Conservation (phyloP, 371 early-diverging fungal species). For the Lichtheimia hyalospora region DNA sequence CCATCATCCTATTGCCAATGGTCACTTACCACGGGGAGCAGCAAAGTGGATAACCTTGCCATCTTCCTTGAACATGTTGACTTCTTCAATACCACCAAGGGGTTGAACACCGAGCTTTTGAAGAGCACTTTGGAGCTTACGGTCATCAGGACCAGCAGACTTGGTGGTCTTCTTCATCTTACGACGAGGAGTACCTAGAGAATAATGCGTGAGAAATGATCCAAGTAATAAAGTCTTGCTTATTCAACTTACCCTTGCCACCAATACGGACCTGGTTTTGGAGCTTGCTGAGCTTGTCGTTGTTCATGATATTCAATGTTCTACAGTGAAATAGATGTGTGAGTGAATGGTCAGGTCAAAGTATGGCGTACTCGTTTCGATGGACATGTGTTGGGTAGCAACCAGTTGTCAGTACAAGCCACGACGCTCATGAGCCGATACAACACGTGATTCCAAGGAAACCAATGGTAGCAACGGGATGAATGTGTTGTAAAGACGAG, state of each 20-base stretch:
- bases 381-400: no score
- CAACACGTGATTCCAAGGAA: no score
- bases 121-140: conserved; percentile 83
- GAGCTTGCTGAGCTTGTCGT: conserved; percentile 94
- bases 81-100: conserved; percentile 89
- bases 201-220: neutral
- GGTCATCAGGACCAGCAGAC: conserved; percentile 54
- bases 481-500: no score
- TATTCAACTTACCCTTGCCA: conserved; percentile 66
- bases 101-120: conserved; percentile 89
- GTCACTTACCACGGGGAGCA: conserved; percentile 79
- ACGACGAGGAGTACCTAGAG: conserved; percentile 91
- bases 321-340: no score
- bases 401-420: no score
- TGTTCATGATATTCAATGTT: conserved; percentile 71
- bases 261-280: conserved; percentile 92
- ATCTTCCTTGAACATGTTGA: conserved; percentile 98
- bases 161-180: conserved; percentile 71
- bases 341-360: no score
- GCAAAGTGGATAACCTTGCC: conserved; percentile 93
- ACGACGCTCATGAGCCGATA: no score
- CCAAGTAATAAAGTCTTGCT: neutral
- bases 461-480: no score
- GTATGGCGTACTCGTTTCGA: no score
- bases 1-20: no score